These are phyloP conservation scores for Penicillium ochrochloron DNA, from an alignment of 495 filamentous ascomycete genomes.

Conservation along the genomic window DNA sequence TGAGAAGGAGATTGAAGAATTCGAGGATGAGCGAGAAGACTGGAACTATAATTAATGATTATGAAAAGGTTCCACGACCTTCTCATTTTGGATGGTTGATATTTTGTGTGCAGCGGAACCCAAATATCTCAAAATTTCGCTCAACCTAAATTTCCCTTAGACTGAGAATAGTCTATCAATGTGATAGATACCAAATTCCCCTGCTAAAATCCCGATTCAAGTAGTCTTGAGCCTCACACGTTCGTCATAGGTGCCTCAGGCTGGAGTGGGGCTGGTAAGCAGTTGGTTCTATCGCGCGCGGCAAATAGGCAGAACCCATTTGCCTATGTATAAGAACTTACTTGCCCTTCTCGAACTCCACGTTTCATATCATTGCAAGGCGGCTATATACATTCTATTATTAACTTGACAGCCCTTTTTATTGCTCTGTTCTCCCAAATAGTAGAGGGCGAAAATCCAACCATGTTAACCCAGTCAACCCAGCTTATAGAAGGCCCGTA, in stretches of 20 bases:
- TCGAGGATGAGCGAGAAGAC: not conserved
- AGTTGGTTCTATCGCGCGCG: not conserved
- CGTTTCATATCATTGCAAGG: not conserved
- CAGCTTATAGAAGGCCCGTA: not conserved
- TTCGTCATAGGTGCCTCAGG: not conserved
- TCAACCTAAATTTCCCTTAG: not conserved
- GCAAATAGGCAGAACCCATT: not conserved
- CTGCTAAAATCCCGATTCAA: too few relatives aligned
- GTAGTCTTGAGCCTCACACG: not conserved
- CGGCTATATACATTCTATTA: not conserved
- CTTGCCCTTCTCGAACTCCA: not conserved
- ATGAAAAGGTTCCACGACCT: not conserved
- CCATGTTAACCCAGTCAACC: not conserved
- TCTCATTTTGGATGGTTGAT: not conserved
- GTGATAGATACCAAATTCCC: not conserved
- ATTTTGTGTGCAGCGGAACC: not conserved
- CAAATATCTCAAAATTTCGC: not conserved
- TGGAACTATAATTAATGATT: not conserved
- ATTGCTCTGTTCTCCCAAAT: not conserved
- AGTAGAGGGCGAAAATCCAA: not conserved
- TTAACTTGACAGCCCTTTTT: not conserved
- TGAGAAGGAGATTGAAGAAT: slow-evolving; percentile 8
- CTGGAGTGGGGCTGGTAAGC: not conserved
- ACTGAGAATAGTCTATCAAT: not conserved
- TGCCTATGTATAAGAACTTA: not conserved